Evolutionary conservation across 2,329 filamentous ascomycete species (phyloP).

Genomic region (Colletotrichum sp.): DNA sequence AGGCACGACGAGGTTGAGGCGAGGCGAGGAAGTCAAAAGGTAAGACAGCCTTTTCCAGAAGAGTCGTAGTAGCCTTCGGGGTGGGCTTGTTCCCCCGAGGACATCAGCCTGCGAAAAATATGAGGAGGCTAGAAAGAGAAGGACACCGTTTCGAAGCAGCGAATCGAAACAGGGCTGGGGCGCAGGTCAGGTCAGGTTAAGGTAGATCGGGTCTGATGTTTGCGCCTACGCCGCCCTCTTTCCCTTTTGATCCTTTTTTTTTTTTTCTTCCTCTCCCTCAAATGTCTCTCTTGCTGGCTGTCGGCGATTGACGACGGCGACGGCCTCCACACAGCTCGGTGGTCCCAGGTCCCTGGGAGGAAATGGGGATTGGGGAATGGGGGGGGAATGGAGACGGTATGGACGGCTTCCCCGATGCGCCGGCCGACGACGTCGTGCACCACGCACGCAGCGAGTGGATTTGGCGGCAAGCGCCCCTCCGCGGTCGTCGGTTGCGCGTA

Average conservation of each 20-base stretch:
- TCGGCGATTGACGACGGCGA: not conserved
- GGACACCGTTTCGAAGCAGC: conserved; percentile 1
- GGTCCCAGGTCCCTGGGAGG: not conserved
- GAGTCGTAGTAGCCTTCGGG: not conserved
- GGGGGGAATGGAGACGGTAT: not conserved
- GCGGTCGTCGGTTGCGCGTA: not conserved
- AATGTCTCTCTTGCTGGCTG: not conserved
- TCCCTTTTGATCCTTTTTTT: not conserved
- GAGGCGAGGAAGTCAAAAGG: not conserved
- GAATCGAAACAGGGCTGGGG: conserved; percentile 13
- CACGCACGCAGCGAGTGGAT: not conserved
- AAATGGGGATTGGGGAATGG: not conserved
- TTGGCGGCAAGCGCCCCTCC: not conserved
- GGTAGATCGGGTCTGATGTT: not conserved
- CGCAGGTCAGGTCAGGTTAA: not conserved
- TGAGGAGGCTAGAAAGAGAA: not conserved
- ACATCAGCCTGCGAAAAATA: not conserved
- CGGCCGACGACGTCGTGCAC: not conserved
- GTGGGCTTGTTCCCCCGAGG: not conserved
- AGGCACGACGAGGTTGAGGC: not conserved
- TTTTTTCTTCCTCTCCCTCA: not conserved
- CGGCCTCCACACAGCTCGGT: not conserved
- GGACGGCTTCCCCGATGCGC: conserved; percentile 18
- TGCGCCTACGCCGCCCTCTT: not conserved
- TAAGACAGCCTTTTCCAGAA: not conserved